These are phyloP conservation scores for Melanomma pulvis-pyrius DNA, from an alignment of 495 filamentous ascomycete species.

Conservation along the genomic window DNA sequence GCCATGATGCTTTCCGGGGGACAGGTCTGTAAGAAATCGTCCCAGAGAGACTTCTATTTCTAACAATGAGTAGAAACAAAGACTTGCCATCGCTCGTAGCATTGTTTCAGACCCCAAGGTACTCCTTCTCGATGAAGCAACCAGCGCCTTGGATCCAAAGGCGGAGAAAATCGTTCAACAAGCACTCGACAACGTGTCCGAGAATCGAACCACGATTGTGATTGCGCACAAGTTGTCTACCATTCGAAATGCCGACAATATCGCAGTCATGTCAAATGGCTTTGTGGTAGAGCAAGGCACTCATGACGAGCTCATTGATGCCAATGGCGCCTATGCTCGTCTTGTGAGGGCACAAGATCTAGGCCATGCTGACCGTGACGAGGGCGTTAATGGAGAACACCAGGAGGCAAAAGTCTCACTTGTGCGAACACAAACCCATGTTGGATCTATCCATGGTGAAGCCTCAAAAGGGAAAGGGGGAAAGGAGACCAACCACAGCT, in stretches of 20 bases:
- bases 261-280: slow-evolving; percentile 89
- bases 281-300: slow-evolving; percentile 84
- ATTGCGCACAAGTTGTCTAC: slow-evolving; percentile 95
- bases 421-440: slow-evolving; percentile 16
- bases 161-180: slow-evolving; percentile 94
- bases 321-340: slow-evolving; percentile 61
- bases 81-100: slow-evolving; percentile 84
- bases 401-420: slow-evolving; percentile 13
- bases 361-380: slow-evolving; percentile 12
- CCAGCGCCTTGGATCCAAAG: slow-evolving; percentile 89
- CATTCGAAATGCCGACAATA: slow-evolving; percentile 91
- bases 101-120: slow-evolving; percentile 95
- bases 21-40: slow-evolving; percentile 48
- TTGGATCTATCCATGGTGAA: not conserved
- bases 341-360: slow-evolving; percentile 34
- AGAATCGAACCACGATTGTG: slow-evolving; percentile 89
- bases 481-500: slow-evolving; percentile 15
- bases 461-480: not conserved
- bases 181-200: slow-evolving; percentile 84
- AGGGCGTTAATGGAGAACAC: not conserved
- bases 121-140: slow-evolving; percentile 91
- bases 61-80: slow-evolving; percentile 64
- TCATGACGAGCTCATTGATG: slow-evolving; percentile 69
- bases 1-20: slow-evolving; percentile 91
- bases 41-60: not conserved